These are phyloP conservation scores for Aspergillus ibericus DNA, from an alignment of 2,329 filamentous ascomycete genomes.

Conservation along the genomic window DNA sequence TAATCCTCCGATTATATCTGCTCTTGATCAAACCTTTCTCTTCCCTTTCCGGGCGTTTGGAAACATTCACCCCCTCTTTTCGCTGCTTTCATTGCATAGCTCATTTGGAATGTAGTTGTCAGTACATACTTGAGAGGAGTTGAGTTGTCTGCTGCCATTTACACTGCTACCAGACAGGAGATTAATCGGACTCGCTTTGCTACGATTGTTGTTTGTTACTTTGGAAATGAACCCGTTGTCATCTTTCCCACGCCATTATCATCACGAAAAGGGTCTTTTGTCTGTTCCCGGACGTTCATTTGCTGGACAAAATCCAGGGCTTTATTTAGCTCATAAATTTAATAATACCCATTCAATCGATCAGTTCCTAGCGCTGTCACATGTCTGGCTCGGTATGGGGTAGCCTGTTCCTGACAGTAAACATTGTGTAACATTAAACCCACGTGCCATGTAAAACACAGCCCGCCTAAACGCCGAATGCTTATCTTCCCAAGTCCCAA, in stretches of 20 bases:
- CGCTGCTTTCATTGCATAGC: slow-evolving; percentile 1
- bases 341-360: neutral
- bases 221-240: neutral
- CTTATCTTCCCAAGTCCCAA: neutral
- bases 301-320: neutral
- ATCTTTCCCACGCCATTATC: neutral
- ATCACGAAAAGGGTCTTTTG: neutral
- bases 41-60: neutral
- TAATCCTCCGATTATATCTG: neutral
- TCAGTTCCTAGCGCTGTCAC: no score
- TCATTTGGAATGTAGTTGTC: neutral
- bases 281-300: neutral
- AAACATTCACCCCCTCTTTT: neutral
- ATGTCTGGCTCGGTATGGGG: no score
- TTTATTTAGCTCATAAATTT: neutral
- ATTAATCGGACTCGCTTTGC: neutral
- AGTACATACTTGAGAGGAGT: slow-evolving; percentile 1
- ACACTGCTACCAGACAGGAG: neutral
- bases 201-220: neutral
- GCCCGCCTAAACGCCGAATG: neutral
- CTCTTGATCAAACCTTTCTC: neutral
- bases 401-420: neutral
- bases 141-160: neutral
- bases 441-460: neutral
- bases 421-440: neutral